phyloP scores from a whole-genome alignment of 495 filamentous ascomycete genomes.

The Thermothielavioides terrestris region DNA sequence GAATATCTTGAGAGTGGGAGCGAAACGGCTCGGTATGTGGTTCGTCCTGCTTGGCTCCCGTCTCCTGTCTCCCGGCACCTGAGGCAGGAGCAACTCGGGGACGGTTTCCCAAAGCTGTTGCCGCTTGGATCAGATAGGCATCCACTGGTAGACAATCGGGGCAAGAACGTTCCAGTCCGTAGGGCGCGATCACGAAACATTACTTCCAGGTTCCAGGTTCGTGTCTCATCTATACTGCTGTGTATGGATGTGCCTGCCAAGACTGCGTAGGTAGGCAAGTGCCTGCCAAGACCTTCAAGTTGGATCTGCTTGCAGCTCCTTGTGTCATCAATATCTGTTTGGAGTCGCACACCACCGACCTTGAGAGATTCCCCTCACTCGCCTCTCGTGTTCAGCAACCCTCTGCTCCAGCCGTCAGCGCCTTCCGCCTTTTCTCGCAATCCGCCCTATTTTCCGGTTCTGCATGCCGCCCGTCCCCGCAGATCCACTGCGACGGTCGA shows the following conservation, averaged over 20 bases:
- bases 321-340: background rate
- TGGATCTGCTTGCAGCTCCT: background rate
- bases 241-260: too few relatives aligned
- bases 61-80: too few relatives aligned
- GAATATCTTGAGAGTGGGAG: too few relatives aligned
- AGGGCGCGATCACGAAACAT: too few relatives aligned
- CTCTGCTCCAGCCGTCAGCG: background rate
- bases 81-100: background rate
- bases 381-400: background rate
- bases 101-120: background rate
- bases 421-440: too few relatives aligned
- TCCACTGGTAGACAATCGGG: background rate
- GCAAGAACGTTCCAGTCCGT: background rate
- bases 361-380: background rate
- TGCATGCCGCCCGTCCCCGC: conserved; percentile 6
- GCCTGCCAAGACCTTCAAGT: too few relatives aligned
- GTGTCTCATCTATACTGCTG: background rate
- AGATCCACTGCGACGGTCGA: conserved; percentile 16
- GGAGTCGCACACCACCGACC: background rate
- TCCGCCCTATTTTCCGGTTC: background rate
- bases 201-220: too few relatives aligned
- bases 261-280: too few relatives aligned
- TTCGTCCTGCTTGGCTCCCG: too few relatives aligned
- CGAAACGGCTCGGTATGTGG: too few relatives aligned
- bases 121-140: background rate